Percentiles rank a stretch among this genome's conserved stretches.
These are phyloP conservation scores for Aspergillus aculeatus DNA, from an alignment of 2,329 filamentous ascomycete species.

Conservation along the genomic window DNA sequence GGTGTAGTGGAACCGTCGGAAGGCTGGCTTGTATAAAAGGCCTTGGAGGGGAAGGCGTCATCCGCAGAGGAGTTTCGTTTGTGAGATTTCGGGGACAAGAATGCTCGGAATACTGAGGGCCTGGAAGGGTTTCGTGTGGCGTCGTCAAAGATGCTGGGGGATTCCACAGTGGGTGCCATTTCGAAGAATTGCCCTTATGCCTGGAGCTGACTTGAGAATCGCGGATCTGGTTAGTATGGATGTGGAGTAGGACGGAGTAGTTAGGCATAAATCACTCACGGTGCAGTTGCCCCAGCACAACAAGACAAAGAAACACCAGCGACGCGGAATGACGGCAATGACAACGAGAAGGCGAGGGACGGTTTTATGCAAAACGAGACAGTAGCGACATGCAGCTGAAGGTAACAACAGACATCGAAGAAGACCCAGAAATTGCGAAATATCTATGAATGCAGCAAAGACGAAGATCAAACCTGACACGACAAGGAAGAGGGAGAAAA, in stretches of 20 bases:
- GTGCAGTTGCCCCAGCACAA: conserved; percentile 12
- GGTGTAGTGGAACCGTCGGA: conserved; percentile 41
- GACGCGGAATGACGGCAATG: conserved; percentile 9
- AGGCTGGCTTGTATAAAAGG: conserved; percentile 43
- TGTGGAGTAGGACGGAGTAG: conserved; percentile 4
- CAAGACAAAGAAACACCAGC: conserved; percentile 3
- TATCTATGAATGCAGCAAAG: conserved; percentile 6
- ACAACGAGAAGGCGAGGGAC: neutral
- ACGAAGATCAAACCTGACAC: conserved; percentile 3
- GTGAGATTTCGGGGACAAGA: conserved; percentile 52
- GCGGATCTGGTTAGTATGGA: conserved; percentile 3
- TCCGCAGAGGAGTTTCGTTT: conserved; percentile 47
- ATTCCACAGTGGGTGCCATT: conserved; percentile 35
- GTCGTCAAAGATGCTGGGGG: conserved; percentile 40
- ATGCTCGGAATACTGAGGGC: conserved; percentile 53
- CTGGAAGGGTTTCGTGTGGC: conserved; percentile 34
- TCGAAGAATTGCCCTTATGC: conserved; percentile 27
- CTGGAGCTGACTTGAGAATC: conserved; percentile 25
- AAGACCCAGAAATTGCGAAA: neutral
- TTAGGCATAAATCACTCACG: conserved; percentile 18
- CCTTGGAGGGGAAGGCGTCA: conserved; percentile 24
- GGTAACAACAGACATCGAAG: conserved; percentile 18
- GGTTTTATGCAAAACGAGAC: conserved; percentile 4
- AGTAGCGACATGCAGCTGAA: conserved; percentile 5
- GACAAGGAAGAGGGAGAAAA: conserved; percentile 8